Percentiles rank a stretch among this genome's conserved stretches.
phyloP scores from a whole-genome alignment of 306 rosid genomes.

The Bauhinia variegata region DNA sequence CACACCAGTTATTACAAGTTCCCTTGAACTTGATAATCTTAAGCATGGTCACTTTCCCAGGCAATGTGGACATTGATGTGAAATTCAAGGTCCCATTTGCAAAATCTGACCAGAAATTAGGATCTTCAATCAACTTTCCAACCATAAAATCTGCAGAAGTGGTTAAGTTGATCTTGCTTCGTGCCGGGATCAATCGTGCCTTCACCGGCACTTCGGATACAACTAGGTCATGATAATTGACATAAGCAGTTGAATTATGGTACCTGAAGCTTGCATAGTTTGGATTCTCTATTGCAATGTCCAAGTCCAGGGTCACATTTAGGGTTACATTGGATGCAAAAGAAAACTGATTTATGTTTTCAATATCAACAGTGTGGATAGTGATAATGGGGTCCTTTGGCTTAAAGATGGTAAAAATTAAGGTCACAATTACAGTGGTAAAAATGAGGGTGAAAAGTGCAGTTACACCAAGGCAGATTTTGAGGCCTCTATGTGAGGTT shows the following conservation, averaged over 20 bases:
- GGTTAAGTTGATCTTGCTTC: slow-evolving; percentile 19
- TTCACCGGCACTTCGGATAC: slow-evolving; percentile 36
- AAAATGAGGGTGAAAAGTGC: slow-evolving; percentile 35
- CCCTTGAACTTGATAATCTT: slow-evolving; percentile 51
- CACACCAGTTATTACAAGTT: slow-evolving; percentile 38
- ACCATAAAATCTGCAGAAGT: slow-evolving; percentile 29
- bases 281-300: slow-evolving; percentile 43
- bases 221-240: slow-evolving; percentile 23
- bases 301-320: slow-evolving; percentile 10
- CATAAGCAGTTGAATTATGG: slow-evolving; percentile 23
- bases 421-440: slow-evolving; percentile 20
- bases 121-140: background rate
- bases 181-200: slow-evolving; percentile 13
- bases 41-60: slow-evolving; percentile 46
- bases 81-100: slow-evolving; percentile 41
- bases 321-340: background rate
- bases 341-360: slow-evolving; percentile 13
- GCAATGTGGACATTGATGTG: slow-evolving; percentile 37
- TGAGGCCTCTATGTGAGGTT: slow-evolving; percentile 33
- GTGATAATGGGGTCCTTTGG: slow-evolving; percentile 46
- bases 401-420: slow-evolving; percentile 50
- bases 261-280: slow-evolving; percentile 43
- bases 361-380: slow-evolving; percentile 32
- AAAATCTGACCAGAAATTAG: slow-evolving; percentile 5
- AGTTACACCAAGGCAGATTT: slow-evolving; percentile 31